A percentile compares a stretch with the other conserved stretches of the same genome.
phyloP scores from a whole-genome alignment of 2,329 filamentous ascomycete genomes.

The Akanthomyces dipterigenus region DNA sequence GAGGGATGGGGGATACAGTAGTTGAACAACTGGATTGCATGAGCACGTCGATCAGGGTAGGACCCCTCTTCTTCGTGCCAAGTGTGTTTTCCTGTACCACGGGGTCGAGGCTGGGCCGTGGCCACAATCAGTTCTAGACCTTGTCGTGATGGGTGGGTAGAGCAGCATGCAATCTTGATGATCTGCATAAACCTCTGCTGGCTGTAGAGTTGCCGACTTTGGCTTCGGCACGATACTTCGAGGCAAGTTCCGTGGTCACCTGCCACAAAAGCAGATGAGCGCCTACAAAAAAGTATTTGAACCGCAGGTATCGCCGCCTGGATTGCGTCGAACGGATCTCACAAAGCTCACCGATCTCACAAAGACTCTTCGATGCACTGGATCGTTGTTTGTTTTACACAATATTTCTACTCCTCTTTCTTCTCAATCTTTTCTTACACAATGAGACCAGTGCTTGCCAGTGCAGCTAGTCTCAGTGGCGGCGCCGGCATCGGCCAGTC shows the following conservation, averaged over 20 bases:
- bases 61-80: neutral
- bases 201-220: neutral
- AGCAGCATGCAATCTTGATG: neutral
- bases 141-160: neutral
- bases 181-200: neutral
- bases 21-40: neutral
- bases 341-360: too few species aligned
- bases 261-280: neutral
- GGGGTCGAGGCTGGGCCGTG: neutral
- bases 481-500: neutral
- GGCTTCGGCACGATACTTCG: neutral
- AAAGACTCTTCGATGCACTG: neutral
- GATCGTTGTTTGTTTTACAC: neutral
- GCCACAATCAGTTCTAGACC: neutral
- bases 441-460: neutral
- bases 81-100: neutral
- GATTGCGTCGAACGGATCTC: neutral
- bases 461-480: neutral
- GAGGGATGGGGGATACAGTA: neutral
- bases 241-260: neutral
- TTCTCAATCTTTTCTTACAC: neutral
- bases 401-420: neutral
- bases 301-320: neutral
- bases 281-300: neutral
- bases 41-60: neutral